phyloP scores from a whole-genome alignment of 2,329 filamentous ascomycete genomes.

The Aspergillus awamori region DNA sequence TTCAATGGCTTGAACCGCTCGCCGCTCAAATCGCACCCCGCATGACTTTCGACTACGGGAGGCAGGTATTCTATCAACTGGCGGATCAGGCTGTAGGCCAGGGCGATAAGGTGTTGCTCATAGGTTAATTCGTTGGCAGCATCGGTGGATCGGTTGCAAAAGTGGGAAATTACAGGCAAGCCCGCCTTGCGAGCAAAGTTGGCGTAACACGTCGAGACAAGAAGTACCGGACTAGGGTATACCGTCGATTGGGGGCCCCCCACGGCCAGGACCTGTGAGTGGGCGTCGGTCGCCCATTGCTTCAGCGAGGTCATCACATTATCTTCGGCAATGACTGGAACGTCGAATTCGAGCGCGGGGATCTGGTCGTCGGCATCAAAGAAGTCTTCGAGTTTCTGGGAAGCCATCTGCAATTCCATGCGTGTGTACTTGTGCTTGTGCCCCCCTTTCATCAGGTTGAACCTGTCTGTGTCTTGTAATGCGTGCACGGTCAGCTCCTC shows the following conservation, averaged over 20 bases:
- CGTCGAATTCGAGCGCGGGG: conserved; percentile 31
- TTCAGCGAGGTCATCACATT: conserved; percentile 33
- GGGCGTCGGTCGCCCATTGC: conserved; percentile 37
- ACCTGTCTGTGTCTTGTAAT: conserved; percentile 29
- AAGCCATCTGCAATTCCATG: conserved; percentile 37
- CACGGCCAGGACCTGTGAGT: conserved; percentile 39
- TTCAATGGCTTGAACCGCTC: conserved; percentile 40
- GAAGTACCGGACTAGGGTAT: conserved; percentile 31
- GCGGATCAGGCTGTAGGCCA: conserved; percentile 43
- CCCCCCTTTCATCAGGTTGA: conserved; percentile 30
- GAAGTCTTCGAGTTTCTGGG: conserved; percentile 39
- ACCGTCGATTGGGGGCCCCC: conserved; percentile 32
- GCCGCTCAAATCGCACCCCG: conserved; percentile 36
- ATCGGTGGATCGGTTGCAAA: conserved; percentile 34
- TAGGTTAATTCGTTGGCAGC: conserved; percentile 28
- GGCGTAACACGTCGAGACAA: conserved; percentile 40
- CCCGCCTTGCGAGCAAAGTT: conserved; percentile 33
- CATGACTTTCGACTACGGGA: conserved; percentile 40
- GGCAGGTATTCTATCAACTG: conserved; percentile 42
- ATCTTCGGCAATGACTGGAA: conserved; percentile 31
- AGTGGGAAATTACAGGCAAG: conserved; percentile 42
- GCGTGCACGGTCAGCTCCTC: conserved; percentile 19
- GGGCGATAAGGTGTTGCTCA: conserved; percentile 38
- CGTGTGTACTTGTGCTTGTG: conserved; percentile 39
- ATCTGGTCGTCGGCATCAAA: conserved; percentile 42